Base-by-base conservation (phyloP, 2,329 filamentous ascomycete genomes). In the Ceratocystis diversiconidia region DNA sequence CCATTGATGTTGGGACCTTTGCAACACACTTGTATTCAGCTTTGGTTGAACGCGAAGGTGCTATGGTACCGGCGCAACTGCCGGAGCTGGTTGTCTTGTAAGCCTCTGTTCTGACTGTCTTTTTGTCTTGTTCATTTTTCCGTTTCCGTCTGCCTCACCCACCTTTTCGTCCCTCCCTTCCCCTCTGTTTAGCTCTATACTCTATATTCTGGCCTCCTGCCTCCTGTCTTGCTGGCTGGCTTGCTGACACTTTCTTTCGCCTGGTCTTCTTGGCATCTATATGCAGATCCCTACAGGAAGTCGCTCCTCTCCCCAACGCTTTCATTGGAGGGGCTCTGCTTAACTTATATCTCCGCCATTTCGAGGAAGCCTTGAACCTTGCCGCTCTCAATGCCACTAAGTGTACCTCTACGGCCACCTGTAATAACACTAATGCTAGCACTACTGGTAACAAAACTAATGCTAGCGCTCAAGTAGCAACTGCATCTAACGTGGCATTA, bases 321-420 rank as follows among this genome's bases (percentile, higher is more conserved):
- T 95, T 97, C 73, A 86, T 96, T 59, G 92, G 92, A 36, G 88
- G 89, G 46, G 87, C 88, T 22, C 88, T 89, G 69, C 77, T 97
- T 44, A 80, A 80, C 30, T 85, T 88, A 0, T 97, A 95, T 74
- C 85, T 94, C 70, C 78, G 84, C 66, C 81, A 82, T 32, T 87
- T 94, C 73, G 80, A 82, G 61, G 79, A 86, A 67, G 88, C 89
- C 0, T 79, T 97, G 65, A 83, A 88, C 69, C 78, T 86, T 66
- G 90, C 89, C 0, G 83, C 84, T 6, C 74, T 78, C 46, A 76
- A 77, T 63, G 62, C 36, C 62, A 62, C 44, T n/a, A 64, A 75
- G 19, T 28, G 19, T 25, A 5, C 70, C 43, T 12, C 43, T 17
- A 22, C 25, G 19, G 44, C 41, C 36, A 3, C 44, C 43, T 68